Evolutionary conservation across 2,329 filamentous ascomycete genomes (phyloP), one percentile per base, ranked within the genome.

Genomic region (Esteya vermicola): DNA sequence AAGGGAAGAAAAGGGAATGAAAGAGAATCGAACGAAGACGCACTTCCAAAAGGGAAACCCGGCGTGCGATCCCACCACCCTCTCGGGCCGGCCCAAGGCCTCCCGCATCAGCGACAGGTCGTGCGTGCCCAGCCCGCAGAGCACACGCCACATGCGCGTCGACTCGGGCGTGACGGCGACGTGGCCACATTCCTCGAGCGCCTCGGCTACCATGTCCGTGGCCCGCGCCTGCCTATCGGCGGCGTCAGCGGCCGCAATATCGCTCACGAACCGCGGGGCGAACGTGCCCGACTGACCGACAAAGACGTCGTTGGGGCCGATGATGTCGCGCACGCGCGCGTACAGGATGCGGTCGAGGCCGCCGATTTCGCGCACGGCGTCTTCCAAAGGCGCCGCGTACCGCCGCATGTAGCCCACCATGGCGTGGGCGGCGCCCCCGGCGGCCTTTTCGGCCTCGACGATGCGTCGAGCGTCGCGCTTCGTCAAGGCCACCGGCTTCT

Each of bases 401-500:
- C 75, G 62, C 18, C 75, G 59, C 62, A 75, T 75, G 41, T 71
- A 75, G 2, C 72, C 73, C 0, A 80, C 70, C 48, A 79, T 72
- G 2, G 76, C n/a, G n/a, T n/a, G n/a, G n/a, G n/a, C n/a, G n/a
- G n/a, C n/a, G n/a, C n/a, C n/a, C n/a, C n/a, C n/a, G n/a, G n/a
- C n/a, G n/a, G n/a, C n/a, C n/a, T n/a, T n/a, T n/a, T 75, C 67
- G 0, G 72, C 72, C 0, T 57, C 63, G 23, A 67, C 54, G 19
- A 80, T 65, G 0, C 55, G 51, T 20, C 65, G 54, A 0, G 65
- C 56, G 35, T 66, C 64, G 3, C 56, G 58, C 18, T 67, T 53
- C 20, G 60, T 67, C 6, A 78, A 50, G 0, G 70, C 62, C 2
- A 74, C 48, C 0, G 75, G 75, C 42, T 77, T 76, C 51, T 80